Base-by-base conservation (phyloP, 2,329 filamentous ascomycete species). In the Parafenestella ontariensis region DNA sequence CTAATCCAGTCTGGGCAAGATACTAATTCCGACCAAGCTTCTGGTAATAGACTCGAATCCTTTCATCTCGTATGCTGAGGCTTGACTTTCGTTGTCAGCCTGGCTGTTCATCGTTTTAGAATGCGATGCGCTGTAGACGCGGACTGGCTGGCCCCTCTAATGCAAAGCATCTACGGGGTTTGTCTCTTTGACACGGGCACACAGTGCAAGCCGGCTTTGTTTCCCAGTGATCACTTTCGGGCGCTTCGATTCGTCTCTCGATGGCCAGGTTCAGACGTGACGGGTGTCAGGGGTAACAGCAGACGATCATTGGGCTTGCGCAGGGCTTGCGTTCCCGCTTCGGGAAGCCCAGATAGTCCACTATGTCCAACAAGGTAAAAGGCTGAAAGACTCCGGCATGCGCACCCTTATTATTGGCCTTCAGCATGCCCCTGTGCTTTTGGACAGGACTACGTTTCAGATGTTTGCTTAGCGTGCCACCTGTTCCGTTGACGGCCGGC, bases 131-230 rank as follows among this genome's bases (percentile, higher is more conserved):
- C 50, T 34, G 43, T 45, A n/a, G 11, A 47, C 37, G 10, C 26
- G 49, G 48, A 63, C 55, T 68, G 61, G 56, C 44, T 54, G 47
- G 53, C 45, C 46, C n/a, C 10, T 34, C n/a, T 9, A 42, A 28
- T 28, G 29, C 37, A 28, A 42, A 37, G 62, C 61, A 34, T 62
- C 64, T 39, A 57, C 71, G 63, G 77, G 83, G 77, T 83, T 83
- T 70, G 76, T 85, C 64, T 13, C 43, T 31, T 33, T 49, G 41
- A 29, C 1, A 21, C 9, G n/a, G 18, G 37, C 26, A 26, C 44
- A 37, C n/a, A n/a, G n/a, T n/a, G n/a, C n/a, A 20, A 15, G 8
- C 42, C 11, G 18, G 45, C 49, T 33, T 49, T 51, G 51, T 49
- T 50, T 52, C 40, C 21, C 43, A 33, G 43, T 49, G 43, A 36